A percentile compares a stretch with the other conserved stretches of the same genome.
Evolutionary conservation across 768 basidiomycete genomes (phyloP).

Genomic region (Wakefieldia striispora): DNA sequence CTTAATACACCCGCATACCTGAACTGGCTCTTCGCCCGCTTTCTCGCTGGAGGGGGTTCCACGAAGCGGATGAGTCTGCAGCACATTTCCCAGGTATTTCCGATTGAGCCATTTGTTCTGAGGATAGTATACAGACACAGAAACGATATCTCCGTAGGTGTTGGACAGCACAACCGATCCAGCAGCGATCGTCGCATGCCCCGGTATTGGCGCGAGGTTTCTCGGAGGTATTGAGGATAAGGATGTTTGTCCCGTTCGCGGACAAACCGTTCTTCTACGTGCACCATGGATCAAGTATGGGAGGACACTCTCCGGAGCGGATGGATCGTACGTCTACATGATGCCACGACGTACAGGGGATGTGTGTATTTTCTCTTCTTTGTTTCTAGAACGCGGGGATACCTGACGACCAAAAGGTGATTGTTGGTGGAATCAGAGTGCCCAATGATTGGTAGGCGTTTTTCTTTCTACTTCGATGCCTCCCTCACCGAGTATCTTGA

Average conservation of each 20-base stretch:
- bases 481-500: neutral
- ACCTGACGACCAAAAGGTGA: conserved; percentile 30
- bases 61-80: conserved; percentile 59
- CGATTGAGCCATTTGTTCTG: neutral
- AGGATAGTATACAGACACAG: neutral
- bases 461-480: neutral
- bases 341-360: conserved; percentile 39
- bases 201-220: conserved; percentile 57
- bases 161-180: conserved; percentile 10
- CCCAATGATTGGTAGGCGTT: conserved; percentile 57
- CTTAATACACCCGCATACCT: conserved; percentile 67
- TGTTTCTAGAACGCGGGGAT: neutral
- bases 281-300: conserved; percentile 50
- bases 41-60: conserved; percentile 59
- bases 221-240: conserved; percentile 53
- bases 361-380: conserved; percentile 27
- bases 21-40: conserved; percentile 58
- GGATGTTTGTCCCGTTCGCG: conserved; percentile 45
- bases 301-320: conserved; percentile 27
- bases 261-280: conserved; percentile 42
- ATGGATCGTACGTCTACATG: conserved; percentile 35
- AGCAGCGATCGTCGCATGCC: conserved; percentile 61
- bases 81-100: conserved; percentile 60
- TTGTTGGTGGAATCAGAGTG: conserved; percentile 60
- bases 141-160: conserved; percentile 8